These are phyloP conservation scores for sweet orange (Citrus sinensis) DNA, from an alignment of 345 rosid species.

Conservation along the genomic window DVS_A1.0 CM039161.1:7298001-7298500, in stretches of 20 bases:
- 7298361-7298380: too few species aligned
- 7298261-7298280: not conserved
- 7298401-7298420: too few species aligned
- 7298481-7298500: too few species aligned
- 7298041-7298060: constrained; percentile 66
- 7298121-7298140: constrained; percentile 62
- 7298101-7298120: constrained; percentile 57
- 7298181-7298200: constrained; percentile 21
- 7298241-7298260: not conserved
- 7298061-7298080: constrained; percentile 40
- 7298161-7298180: constrained; percentile 86
- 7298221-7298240: not conserved
- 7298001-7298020: too few species aligned
- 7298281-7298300: not conserved
- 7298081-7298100: constrained; percentile 66
- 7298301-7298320: too few species aligned
- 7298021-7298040: constrained; percentile 11
- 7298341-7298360: too few species aligned
- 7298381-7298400: too few species aligned
- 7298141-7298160: constrained; percentile 79
- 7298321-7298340: not conserved
- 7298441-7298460: too few species aligned
- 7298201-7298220: not conserved
- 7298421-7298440: too few species aligned
- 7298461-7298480: not conserved